phyloP scores from a whole-genome alignment of 164 flowering plant species.

The Paratinospora sagittata region DNA sequence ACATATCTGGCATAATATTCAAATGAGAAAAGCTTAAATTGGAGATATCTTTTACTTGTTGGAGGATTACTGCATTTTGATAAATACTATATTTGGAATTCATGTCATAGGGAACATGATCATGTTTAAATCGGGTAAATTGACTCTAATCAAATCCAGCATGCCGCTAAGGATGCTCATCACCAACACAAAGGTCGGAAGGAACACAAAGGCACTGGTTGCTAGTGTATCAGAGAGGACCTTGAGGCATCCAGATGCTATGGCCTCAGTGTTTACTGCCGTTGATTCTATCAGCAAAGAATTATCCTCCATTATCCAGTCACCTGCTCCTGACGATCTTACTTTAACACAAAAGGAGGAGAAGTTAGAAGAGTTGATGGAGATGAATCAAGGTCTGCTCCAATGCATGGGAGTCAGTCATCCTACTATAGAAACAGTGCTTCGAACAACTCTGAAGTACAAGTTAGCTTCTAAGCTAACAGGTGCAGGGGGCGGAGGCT shows the following conservation, averaged over 20 bases:
- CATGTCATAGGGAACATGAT: slow-evolving; percentile 76
- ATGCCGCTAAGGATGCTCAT: slow-evolving; percentile 79
- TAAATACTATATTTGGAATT: slow-evolving; percentile 6
- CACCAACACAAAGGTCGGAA: slow-evolving; percentile 89
- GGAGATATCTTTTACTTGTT: no score
- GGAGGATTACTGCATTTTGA: neutral
- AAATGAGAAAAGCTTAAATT: no score
- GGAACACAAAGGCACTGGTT: slow-evolving; percentile 94
- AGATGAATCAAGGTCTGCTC: slow-evolving; percentile 97
- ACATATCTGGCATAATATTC: no score
- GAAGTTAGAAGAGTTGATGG: slow-evolving; percentile 79
- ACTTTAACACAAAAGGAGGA: slow-evolving; percentile 70
- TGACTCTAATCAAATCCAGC: slow-evolving; percentile 55
- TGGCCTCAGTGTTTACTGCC: slow-evolving; percentile 73
- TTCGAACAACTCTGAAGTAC: slow-evolving; percentile 75
- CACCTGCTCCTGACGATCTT: slow-evolving; percentile 51
- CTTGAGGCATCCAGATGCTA: slow-evolving; percentile 64
- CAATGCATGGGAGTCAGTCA: slow-evolving; percentile 97
- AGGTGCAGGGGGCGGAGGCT: slow-evolving; percentile 99
- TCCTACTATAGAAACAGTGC: slow-evolving; percentile 80
- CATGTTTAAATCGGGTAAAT: slow-evolving; percentile 66
- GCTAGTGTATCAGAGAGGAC: slow-evolving; percentile 88
- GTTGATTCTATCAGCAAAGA: slow-evolving; percentile 90
- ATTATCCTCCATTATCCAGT: slow-evolving; percentile 54
- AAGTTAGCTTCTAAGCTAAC: slow-evolving; percentile 82